Percentiles rank a stretch among this genome's conserved stretches.
Conservation (phyloP, 164 flowering plant genomes). For the Saururus chinensis region DNA sequence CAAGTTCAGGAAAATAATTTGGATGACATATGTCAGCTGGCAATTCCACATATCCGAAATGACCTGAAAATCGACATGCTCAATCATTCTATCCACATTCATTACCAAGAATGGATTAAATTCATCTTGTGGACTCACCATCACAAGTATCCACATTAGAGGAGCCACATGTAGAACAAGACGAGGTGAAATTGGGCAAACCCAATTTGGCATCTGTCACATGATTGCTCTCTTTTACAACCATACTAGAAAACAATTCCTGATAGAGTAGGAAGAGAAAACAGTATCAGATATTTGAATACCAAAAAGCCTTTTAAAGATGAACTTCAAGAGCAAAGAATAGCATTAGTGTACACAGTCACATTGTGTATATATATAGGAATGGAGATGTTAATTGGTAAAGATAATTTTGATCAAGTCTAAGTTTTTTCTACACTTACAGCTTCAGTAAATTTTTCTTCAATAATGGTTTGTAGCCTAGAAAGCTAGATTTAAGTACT, state of each 20-base stretch:
- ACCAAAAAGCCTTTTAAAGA: background rate
- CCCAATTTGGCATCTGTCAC: background rate
- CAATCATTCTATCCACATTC: background rate
- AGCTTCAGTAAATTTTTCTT: no score
- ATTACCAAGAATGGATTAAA: background rate
- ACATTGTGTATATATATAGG: no score
- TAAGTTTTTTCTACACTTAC: no score
- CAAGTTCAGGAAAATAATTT: conserved; percentile 46
- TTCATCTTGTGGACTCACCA: conserved; percentile 29
- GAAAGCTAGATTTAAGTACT: no score
- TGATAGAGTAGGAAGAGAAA: background rate
- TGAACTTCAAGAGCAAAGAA: background rate
- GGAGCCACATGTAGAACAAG: conserved; percentile 69
- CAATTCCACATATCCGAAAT: conserved; percentile 57
- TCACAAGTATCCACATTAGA: conserved; percentile 42
- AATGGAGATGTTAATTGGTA: no score
- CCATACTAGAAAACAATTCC: background rate
- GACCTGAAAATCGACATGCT: conserved; percentile 44
- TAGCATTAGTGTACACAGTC: background rate
- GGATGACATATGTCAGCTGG: conserved; percentile 61
- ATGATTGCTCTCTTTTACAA: background rate
- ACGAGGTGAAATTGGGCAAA: conserved; percentile 12
- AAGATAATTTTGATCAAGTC: no score
- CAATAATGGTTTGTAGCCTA: no score
- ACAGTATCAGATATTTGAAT: background rate